Evolutionary conservation across 1,139 yeast genomes (phyloP).

Genomic region (Hyphopichia fennica): DNA sequence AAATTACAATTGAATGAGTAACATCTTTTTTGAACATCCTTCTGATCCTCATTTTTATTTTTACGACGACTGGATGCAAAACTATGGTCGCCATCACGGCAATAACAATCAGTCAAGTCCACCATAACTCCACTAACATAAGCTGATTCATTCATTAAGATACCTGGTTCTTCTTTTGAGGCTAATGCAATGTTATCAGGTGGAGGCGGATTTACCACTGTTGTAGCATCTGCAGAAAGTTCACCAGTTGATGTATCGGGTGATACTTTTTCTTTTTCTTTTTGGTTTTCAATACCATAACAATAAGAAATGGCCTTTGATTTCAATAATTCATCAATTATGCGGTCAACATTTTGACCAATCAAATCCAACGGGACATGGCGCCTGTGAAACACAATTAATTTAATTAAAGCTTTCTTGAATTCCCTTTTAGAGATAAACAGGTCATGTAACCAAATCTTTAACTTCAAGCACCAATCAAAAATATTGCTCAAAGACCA

Average conservation of each 20-base stretch:
- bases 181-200: not conserved
- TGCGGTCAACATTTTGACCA: slow-evolving; percentile 54
- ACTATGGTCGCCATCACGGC: slow-evolving; percentile 27
- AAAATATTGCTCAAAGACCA: slow-evolving; percentile 47
- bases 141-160: slow-evolving; percentile 21
- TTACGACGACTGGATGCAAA: not conserved
- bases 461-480: slow-evolving; percentile 51
- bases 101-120: slow-evolving; percentile 39
- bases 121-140: slow-evolving; percentile 38
- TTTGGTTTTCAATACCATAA: not conserved
- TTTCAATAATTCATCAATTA: slow-evolving; percentile 45
- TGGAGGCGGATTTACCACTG: not conserved
- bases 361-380: slow-evolving; percentile 56
- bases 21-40: slow-evolving; percentile 21
- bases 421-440: slow-evolving; percentile 52
- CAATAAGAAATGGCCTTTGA: slow-evolving; percentile 42
- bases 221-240: not conserved
- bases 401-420: slow-evolving; percentile 48
- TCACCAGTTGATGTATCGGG: not conserved
- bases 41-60: slow-evolving; percentile 6
- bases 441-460: slow-evolving; percentile 52
- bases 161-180: slow-evolving; percentile 19
- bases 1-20: slow-evolving; percentile 40
- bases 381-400: slow-evolving; percentile 52
- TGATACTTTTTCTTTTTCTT: not conserved